A percentile compares a stretch with the other conserved stretches of the same genome.
Evolutionary conservation across 768 basidiomycete genomes (phyloP).

Genomic region (Sarcodon sp.): DNA sequence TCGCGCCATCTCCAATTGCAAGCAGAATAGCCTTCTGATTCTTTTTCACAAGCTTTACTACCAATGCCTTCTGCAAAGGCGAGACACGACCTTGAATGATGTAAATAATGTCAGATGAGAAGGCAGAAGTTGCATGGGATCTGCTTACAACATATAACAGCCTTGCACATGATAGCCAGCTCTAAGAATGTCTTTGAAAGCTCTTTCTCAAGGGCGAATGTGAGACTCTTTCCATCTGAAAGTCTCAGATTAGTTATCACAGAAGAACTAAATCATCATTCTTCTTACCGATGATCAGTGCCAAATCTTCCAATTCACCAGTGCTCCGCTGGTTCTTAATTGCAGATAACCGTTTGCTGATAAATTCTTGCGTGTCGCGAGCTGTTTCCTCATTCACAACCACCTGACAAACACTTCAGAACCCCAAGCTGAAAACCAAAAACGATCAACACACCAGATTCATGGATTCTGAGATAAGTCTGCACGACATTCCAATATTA

Average conservation of each 20-base stretch:
- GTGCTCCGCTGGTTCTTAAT: constrained; percentile 87
- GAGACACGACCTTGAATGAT: constrained; percentile 76
- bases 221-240: constrained; percentile 88
- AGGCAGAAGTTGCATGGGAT: not conserved
- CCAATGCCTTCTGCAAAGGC: constrained; percentile 92
- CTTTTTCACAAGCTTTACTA: constrained; percentile 98
- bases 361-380: constrained; percentile 71
- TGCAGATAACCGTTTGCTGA: constrained; percentile 79
- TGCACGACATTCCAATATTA: constrained; percentile 97
- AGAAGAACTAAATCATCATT: no score
- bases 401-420: constrained; percentile 35
- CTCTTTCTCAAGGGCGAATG: constrained; percentile 88
- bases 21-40: constrained; percentile 88
- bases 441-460: constrained; percentile 56
- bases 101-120: not conserved
- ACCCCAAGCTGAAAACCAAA: not conserved
- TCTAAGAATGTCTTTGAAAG: constrained; percentile 85
- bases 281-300: constrained; percentile 76
- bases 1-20: constrained; percentile 96
- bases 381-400: constrained; percentile 87
- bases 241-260: not conserved
- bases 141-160: constrained; percentile 87
- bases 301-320: constrained; percentile 91
- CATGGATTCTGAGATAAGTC: constrained; percentile 97
- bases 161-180: constrained; percentile 95